A percentile compares a stretch with the other conserved stretches of the same genome.
Conservation (phyloP, 139 green algal genomes). For the Dunaliella primolecta region DNA sequence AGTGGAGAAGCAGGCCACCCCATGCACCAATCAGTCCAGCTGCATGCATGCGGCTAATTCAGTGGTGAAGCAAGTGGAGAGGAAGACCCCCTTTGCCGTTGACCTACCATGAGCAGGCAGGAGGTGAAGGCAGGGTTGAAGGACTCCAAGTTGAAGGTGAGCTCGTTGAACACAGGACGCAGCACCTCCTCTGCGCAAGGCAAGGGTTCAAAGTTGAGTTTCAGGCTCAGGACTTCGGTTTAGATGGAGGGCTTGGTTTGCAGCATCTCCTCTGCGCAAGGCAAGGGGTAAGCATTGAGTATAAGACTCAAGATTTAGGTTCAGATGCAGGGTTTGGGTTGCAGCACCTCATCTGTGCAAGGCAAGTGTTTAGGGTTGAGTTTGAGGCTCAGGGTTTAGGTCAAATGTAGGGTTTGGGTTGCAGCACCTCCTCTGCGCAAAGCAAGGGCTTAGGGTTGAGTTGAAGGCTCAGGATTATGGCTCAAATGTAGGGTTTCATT, state of each 20-base stretch:
- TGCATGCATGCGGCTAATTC: too few species aligned
- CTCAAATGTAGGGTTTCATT: too few species aligned
- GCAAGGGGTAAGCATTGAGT: background rate
- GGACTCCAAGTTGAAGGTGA: conserved; percentile 90
- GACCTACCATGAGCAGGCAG: conserved; percentile 74
- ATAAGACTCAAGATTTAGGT: too few species aligned
- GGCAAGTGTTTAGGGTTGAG: background rate
- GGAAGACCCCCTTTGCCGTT: too few species aligned
- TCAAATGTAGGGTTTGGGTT: too few species aligned
- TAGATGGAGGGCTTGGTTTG: too few species aligned
- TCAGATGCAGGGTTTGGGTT: too few species aligned
- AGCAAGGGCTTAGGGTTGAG: background rate
- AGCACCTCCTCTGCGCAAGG: conserved; percentile 62
- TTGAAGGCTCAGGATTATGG: background rate
- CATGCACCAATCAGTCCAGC: too few species aligned
- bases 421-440: conserved; percentile 63
- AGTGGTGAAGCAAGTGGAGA: too few species aligned
- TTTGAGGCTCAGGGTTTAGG: conserved; percentile 1
- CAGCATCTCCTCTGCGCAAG: conserved; percentile 62
- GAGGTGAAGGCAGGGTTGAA: conserved; percentile 93
- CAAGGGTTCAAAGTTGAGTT: background rate
- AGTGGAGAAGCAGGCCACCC: too few species aligned
- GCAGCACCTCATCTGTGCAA: conserved; percentile 63
- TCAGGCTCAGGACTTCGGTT: too few species aligned
- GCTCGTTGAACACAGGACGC: conserved; percentile 81